phyloP scores from a whole-genome alignment of 73 alveolate genomes.

The Blepharisma stoltei region DNA sequence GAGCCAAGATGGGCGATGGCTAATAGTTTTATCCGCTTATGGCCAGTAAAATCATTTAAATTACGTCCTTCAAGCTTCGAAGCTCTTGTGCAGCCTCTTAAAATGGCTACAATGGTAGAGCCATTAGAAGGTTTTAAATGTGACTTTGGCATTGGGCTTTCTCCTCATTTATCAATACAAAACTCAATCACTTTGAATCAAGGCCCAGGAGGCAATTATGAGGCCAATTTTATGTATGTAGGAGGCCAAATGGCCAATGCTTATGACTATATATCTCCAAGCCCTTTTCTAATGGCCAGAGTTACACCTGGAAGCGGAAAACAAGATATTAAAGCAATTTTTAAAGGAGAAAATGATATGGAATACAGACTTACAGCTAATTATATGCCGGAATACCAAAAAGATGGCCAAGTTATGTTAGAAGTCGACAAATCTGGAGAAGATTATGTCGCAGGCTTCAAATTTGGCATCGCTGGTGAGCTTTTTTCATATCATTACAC shows the following conservation, averaged over 20 bases:
- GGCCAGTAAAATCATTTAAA: too few species aligned
- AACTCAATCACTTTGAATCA: not conserved
- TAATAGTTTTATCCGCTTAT: too few species aligned
- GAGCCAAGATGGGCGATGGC: too few species aligned
- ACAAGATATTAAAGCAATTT: constrained; percentile 13
- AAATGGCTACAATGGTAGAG: constrained; percentile 21
- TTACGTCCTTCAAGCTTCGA: constrained; percentile 41
- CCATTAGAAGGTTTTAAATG: constrained; percentile 28
- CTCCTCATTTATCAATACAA: constrained; percentile 2
- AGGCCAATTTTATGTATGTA: constrained; percentile 3
- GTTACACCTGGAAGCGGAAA: constrained; percentile 8
- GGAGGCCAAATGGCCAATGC: constrained; percentile 30
- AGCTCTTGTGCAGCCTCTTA: not conserved
- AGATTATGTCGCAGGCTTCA: not conserved
- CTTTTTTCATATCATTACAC: not conserved
- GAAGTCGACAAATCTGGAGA: constrained; percentile 26
- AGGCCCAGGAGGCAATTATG: constrained; percentile 26
- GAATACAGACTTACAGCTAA: constrained; percentile 25
- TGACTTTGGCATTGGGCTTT: constrained; percentile 7
- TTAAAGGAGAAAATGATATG: not conserved
- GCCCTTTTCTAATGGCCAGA: constrained; percentile 31
- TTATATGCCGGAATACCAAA: not conserved
- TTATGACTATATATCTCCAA: constrained; percentile 24
- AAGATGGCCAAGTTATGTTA: not conserved
- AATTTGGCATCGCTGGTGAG: constrained; percentile 15